A percentile compares a stretch with the other conserved stretches of the same genome.
Evolutionary conservation across 768 basidiomycete genomes (phyloP).

Genomic region (Amanita molliuscula): DNA sequence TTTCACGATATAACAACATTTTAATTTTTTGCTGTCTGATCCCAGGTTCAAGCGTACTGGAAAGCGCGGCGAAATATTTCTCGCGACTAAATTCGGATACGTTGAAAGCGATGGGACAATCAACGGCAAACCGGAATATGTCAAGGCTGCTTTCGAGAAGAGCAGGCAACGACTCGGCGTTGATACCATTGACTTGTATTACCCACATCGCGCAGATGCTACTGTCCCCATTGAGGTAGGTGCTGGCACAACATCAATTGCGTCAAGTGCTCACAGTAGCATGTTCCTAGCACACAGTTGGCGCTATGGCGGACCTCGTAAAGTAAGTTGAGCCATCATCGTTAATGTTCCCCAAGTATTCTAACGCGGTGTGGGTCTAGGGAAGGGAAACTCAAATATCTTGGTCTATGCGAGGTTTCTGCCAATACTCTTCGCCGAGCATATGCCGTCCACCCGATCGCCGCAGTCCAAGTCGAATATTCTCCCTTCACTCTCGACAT

Average conservation of each 20-base stretch:
- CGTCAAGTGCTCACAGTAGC: too few relatives aligned
- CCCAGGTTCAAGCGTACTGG: constrained; percentile 41
- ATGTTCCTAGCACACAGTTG: constrained; percentile 17
- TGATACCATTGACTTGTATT: constrained; percentile 28
- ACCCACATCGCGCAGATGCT: constrained; percentile 20
- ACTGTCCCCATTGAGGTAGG: constrained; percentile 19
- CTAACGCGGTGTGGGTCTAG: constrained; percentile 19
- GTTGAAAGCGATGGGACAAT: constrained; percentile 9
- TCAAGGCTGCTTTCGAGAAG: constrained; percentile 21
- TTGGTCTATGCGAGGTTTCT: constrained; percentile 42
- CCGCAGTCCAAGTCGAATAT: constrained; percentile 35
- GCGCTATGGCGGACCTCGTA: constrained; percentile 25
- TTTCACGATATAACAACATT: too few relatives aligned
- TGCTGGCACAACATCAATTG: neutral
- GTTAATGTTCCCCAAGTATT: constrained; percentile 9
- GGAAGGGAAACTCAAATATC: constrained; percentile 33
- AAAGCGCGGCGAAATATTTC: constrained; percentile 42
- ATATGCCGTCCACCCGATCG: constrained; percentile 32
- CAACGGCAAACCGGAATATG: constrained; percentile 24
- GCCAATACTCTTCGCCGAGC: constrained; percentile 36
- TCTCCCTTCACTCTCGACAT: constrained; percentile 34
- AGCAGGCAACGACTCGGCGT: constrained; percentile 24
- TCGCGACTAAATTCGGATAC: constrained; percentile 44
- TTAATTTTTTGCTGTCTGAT: too few relatives aligned
- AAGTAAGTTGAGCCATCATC: constrained; percentile 17